Percentiles rank a stretch among this genome's conserved stretches.
Evolutionary conservation across 345 rosid species (phyloP).

Genomic region (Salix udensis): DNA sequence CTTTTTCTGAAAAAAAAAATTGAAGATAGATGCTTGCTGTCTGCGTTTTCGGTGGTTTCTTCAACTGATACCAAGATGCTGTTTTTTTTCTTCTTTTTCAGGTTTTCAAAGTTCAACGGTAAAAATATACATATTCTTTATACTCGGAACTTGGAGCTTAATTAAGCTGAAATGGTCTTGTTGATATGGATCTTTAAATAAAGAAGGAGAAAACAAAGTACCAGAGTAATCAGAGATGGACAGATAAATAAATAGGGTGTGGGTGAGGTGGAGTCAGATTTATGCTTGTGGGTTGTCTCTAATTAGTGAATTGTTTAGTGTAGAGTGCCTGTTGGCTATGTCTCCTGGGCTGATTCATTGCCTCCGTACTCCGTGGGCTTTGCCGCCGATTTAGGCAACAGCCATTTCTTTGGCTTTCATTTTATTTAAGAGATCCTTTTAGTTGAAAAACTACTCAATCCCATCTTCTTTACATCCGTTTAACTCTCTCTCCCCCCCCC

Average conservation of each 20-base stretch:
- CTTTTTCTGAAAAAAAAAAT: conserved; percentile 5
- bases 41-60: conserved; percentile 66
- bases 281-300: conserved; percentile 42
- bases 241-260: conserved; percentile 21
- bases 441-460: conserved; percentile 29
- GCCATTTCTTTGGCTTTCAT: conserved; percentile 43
- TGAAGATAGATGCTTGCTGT: conserved; percentile 67
- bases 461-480: conserved; percentile 17
- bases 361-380: conserved; percentile 60
- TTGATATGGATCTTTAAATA: conserved; percentile 30
- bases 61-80: conserved; percentile 80
- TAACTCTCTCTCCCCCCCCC: conserved; percentile 16
- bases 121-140: conserved; percentile 19
- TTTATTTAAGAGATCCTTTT: conserved; percentile 47
- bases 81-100: conserved; percentile 69
- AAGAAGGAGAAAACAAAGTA: conserved; percentile 19
- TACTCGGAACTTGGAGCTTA: conserved; percentile 55
- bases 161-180: conserved; percentile 22
- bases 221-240: conserved; percentile 29
- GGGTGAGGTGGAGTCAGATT: conserved; percentile 47
- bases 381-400: conserved; percentile 58
- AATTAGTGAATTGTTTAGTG: conserved; percentile 46
- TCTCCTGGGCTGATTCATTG: conserved; percentile 48
- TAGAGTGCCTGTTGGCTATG: conserved; percentile 44
- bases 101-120: conserved; percentile 63